Evolutionary conservation across 306 rosid species (phyloP), one percentile per base, ranked within the genome.

Genomic region (Quercus robur): DNA sequence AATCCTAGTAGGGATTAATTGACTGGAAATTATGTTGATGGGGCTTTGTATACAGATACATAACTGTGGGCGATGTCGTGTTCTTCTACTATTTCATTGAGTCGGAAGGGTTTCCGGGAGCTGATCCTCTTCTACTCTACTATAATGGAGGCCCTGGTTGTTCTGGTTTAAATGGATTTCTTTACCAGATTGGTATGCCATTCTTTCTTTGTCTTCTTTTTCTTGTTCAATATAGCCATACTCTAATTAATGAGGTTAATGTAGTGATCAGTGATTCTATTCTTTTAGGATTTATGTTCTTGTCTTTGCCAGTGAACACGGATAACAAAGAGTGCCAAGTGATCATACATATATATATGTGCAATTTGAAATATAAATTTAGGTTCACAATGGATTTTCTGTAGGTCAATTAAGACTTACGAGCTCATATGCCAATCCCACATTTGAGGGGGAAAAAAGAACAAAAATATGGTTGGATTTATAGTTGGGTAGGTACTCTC

Each of bases 101-200:
- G 57, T 78, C 81, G 4, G 25, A 78, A 70, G 70, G 75, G 57
- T 69, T 56, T 26, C 81, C 81, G 1, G 69, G 30, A 38, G 57
- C 70, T 33, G 81, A 78, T 15, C 81, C 81, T 56, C 26, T 78
- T 41, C 49, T 78, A 4, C 81, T 78, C 51, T 77, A 77, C 75
- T 15, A 31, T 17, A 78, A 78, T 68, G 81, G 81, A 4, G 81
- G 81, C 25, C 81, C 81, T 56, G 81, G 81, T 8, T 78, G 81
- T 26, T 69, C 76, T 1, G 81, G 81, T 25, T 11, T 78, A 23
- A 78, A 78, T 11, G 81, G 81, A 56, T 68, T 78, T 30, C 57
- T 78, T 21, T 78, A 69, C 70, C 81, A 78, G 72, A 78, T 78
- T 56, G 72, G 72, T 68, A 68, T 2, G 72, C 10, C 6, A 4